phyloP scores from a whole-genome alignment of 2,329 filamentous ascomycete species.

The Colletotrichum kahawae region DNA sequence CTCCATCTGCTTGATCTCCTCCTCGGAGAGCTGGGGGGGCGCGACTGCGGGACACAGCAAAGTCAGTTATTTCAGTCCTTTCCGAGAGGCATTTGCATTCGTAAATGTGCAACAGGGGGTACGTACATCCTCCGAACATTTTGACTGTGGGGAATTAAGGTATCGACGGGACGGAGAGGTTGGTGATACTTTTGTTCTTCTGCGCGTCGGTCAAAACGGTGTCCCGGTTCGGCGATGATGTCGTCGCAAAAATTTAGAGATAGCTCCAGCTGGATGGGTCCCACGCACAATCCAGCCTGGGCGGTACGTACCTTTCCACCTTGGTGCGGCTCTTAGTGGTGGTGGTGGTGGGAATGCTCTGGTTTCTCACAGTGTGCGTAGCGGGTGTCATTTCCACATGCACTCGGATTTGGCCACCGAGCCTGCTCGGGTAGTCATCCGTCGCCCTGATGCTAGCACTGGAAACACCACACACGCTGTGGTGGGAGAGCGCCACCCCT shows the following conservation, averaged over 20 bases:
- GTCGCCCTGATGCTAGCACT: not conserved
- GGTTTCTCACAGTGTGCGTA: not conserved
- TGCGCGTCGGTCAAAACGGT: not conserved
- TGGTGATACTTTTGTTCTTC: not conserved
- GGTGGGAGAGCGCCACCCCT: not conserved
- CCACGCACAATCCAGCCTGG: not conserved
- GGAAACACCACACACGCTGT: not conserved
- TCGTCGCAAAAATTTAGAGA: constrained; percentile 23
- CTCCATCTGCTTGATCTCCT: constrained; percentile 75
- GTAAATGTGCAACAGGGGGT: not conserved
- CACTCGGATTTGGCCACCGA: constrained; percentile 4
- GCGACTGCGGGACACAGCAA: constrained; percentile 52
- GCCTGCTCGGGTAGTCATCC: not conserved
- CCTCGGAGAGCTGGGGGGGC: constrained; percentile 70
- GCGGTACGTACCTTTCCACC: not conserved
- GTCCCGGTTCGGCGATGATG: constrained; percentile 15
- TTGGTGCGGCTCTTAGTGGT: not conserved
- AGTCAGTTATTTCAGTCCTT: not conserved
- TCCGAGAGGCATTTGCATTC: not conserved
- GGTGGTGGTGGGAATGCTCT: not conserved
- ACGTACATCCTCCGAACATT: constrained; percentile 70
- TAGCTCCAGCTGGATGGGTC: constrained; percentile 4
- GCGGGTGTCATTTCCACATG: not conserved
- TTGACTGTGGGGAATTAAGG: constrained; percentile 30
- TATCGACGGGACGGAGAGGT: not conserved